Conservation (phyloP, 176 grass and related monocot species). For the Phoenix roebelenii region DNA sequence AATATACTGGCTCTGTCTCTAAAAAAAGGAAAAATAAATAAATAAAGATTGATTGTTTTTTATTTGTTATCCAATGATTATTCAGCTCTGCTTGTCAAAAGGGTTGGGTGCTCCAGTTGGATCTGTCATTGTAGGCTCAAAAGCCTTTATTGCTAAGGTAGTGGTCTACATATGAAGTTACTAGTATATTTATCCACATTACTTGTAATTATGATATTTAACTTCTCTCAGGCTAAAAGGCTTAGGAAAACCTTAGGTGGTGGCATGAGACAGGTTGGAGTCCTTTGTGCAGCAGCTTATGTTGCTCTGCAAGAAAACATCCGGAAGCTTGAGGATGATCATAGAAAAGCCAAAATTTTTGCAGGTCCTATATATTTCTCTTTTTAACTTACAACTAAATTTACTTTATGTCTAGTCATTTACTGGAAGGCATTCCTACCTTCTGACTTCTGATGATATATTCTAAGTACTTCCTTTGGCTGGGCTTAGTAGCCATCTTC, state of each 20-base stretch:
- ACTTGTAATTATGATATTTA: not conserved
- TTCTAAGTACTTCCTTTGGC: too few species aligned
- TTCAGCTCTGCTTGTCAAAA: slow-evolving; percentile 85
- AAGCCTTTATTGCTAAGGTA: slow-evolving; percentile 72
- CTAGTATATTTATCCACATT: not conserved
- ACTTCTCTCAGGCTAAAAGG: slow-evolving; percentile 51
- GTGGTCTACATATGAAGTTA: not conserved
- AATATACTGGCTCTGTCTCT: too few species aligned
- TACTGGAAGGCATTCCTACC: not conserved
- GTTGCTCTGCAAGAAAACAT: slow-evolving; percentile 61
- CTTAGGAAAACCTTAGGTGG: slow-evolving; percentile 92
- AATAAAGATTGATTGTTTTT: not conserved
- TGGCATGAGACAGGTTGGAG: slow-evolving; percentile 92
- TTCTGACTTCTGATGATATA: too few species aligned
- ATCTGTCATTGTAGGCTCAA: slow-evolving; percentile 73
- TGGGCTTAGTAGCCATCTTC: too few species aligned
- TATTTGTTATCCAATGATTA: not conserved
- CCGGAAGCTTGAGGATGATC: slow-evolving; percentile 73
- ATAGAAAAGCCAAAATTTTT: slow-evolving; percentile 65
- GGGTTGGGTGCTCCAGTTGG: slow-evolving; percentile 88
- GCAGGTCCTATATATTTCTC: slow-evolving; percentile 37
- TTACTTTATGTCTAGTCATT: not conserved
- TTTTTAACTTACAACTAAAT: not conserved
- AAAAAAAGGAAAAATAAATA: too few species aligned
- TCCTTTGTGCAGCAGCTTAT: slow-evolving; percentile 78